Base-by-base conservation (phyloP, 495 filamentous ascomycete genomes). In the Neurospora sp. region DNA sequence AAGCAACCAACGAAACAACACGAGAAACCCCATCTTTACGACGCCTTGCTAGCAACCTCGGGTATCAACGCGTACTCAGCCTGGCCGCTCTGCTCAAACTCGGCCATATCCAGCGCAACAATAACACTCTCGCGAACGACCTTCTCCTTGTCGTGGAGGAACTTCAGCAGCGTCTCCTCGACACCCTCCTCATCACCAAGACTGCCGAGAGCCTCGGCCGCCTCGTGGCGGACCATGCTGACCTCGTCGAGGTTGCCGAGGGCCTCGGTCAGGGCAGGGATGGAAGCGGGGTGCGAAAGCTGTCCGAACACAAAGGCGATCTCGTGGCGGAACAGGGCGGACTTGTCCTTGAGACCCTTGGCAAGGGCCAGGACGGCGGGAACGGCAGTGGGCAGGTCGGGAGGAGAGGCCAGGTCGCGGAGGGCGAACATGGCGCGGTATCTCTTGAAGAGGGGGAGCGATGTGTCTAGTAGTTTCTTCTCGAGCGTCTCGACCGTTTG, bases 231-330 rank as follows among this genome's bases (percentile, higher is more conserved):
- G 74, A 99, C 96, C 96, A 99, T 99, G 76, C 94, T 92, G 37
- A 86, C 89, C 82, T 99, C 96, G 41, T 91, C 84, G 62, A 88
- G 84, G 80, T 98, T 86, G 77, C 93, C 91, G 69, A 98, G 85
- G 1, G 91, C 90, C 49, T 88, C 89, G 37, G 92, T 90, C 20
- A 99, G 88, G 73, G 92, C 93, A 10, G 96, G 94, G 77, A 99
- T 96, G 0, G 93, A 96, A n/a, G 95, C 94, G 1, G 96, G 96
- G 80, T 98, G 95, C 71, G 92, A 93, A 37, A 99, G 87, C 78
- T 99, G 96, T 31, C 96, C 96, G 77, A 98, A 99, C 12, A 99
- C 95, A 79, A 99, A 99, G 12, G 96, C 96, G 77, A 98, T 93
- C 79, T 99, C 96, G 82, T 99, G 96, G 74, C 96, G 89, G 86